phyloP scores from a whole-genome alignment of 495 filamentous ascomycete genomes.

The Hapsidospora chrysogenum region DNA sequence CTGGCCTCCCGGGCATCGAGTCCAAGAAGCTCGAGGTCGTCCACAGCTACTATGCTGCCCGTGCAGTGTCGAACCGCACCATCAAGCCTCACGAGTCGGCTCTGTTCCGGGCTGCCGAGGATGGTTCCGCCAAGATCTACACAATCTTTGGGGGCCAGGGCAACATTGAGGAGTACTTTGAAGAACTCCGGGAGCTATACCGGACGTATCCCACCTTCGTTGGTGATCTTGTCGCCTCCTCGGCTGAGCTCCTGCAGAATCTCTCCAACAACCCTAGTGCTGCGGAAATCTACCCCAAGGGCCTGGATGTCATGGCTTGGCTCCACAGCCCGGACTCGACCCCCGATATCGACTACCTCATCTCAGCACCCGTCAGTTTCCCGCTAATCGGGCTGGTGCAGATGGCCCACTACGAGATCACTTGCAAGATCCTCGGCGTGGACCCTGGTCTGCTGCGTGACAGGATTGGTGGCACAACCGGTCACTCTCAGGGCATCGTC shows the following conservation, averaged over 20 bases:
- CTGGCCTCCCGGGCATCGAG: conserved; percentile 69
- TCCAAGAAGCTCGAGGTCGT: conserved; percentile 81
- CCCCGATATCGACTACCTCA: conserved; percentile 87
- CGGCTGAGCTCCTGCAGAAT: conserved; percentile 64
- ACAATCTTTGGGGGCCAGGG: conserved; percentile 96
- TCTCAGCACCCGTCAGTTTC: conserved; percentile 93
- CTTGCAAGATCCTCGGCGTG: conserved; percentile 74
- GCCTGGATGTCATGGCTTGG: conserved; percentile 86
- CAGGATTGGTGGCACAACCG: conserved; percentile 70
- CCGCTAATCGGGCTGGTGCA: conserved; percentile 93
- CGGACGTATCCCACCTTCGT: conserved; percentile 80
- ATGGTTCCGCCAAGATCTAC: conserved; percentile 64
- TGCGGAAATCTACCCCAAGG: conserved; percentile 91
- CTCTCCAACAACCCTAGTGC: conserved; percentile 76
- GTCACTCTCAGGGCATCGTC: conserved; percentile 93
- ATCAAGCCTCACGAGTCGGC: conserved; percentile 86
- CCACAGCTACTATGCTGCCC: conserved; percentile 75
- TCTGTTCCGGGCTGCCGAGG: conserved; percentile 71
- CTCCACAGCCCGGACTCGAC: conserved; percentile 72
- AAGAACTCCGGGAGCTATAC: conserved; percentile 84
- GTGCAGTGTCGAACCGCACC: conserved; percentile 62
- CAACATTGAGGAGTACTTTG: conserved; percentile 98
- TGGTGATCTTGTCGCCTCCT: conserved; percentile 60
- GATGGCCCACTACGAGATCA: conserved; percentile 82
- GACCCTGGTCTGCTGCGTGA: conserved; percentile 75